phyloP scores from a whole-genome alignment of 371 early-diverging fungal genomes.

The Apophysomyces elegans region DNA sequence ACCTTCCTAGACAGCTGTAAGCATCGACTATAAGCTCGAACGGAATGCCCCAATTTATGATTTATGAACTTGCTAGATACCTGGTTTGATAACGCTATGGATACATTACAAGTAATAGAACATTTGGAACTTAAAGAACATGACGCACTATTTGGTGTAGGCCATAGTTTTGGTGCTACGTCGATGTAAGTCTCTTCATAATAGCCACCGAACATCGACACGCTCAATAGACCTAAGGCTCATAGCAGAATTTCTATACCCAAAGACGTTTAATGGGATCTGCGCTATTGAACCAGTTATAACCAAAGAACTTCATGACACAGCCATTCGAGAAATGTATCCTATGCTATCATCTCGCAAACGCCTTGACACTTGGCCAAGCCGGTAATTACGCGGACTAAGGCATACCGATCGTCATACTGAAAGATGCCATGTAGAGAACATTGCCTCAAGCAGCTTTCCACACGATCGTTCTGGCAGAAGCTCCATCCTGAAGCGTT shows the following conservation, averaged over 20 bases:
- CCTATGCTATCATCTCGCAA: conserved; percentile 19
- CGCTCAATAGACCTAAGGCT: conserved; percentile 27
- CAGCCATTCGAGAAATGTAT: conserved; percentile 21
- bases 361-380: conserved; percentile 36
- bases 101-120: conserved; percentile 42
- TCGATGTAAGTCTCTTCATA: conserved; percentile 30
- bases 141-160: conserved; percentile 40
- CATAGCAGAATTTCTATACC: conserved; percentile 37
- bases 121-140: conserved; percentile 27
- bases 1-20: conserved; percentile 33
- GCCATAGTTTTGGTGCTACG: conserved; percentile 52
- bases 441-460: conserved; percentile 30
- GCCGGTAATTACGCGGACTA: conserved; percentile 17
- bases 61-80: conserved; percentile 23
- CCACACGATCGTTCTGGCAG: conserved; percentile 33
- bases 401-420: neutral
- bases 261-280: conserved; percentile 42
- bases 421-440: conserved; percentile 20
- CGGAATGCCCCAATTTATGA: neutral
- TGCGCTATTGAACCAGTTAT: conserved; percentile 40
- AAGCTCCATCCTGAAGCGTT: conserved; percentile 44
- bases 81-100: conserved; percentile 49
- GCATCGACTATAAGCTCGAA: neutral
- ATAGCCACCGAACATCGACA: neutral
- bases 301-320: conserved; percentile 10